Base-by-base conservation (phyloP, 495 filamentous ascomycete species). In the Corynascus novoguineensis region DNA sequence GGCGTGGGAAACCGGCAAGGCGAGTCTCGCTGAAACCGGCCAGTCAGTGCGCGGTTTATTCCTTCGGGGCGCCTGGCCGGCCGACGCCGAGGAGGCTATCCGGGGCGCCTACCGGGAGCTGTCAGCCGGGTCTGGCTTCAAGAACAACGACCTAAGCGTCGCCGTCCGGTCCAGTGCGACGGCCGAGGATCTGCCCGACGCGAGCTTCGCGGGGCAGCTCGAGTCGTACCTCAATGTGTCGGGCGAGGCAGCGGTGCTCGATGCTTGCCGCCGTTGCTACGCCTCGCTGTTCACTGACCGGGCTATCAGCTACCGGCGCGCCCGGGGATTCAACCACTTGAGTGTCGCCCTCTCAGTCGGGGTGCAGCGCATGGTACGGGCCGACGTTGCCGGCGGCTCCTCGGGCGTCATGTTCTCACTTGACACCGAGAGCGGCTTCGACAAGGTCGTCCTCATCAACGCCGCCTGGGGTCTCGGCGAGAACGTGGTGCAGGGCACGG, bases 341-440 rank as follows among this genome's bases (percentile, higher is more conserved):
- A 60, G 55, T 14, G 57, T 73, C 27, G 71, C 69, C 0, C 63
- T 73, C 2, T 71, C 68, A 0, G 64, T 72, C 25, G 71, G 69
- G 1, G 62, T 73, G 19, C 71, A 73, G 60, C 59, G 59, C 9
- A 72, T 73, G 71, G 71, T 73, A 3, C 68, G 68, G n/a, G 68
- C 71, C 17, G 67, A 70, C 40, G 35, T 53, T 24, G 48, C 66
- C 14, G 68, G 65, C n/a, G n/a, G n/a, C n/a, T n/a, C n/a, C 4
- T 66, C 72, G 28, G 69, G 71, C 25, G 65, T 73, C 21, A 71
- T 73, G 68, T 73, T 73, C 55, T 68, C 68, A 44, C 64, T 72
- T 31, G 68, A 73, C 54, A 70, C 69, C 2, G 68, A 72, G 45
- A 69, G 62, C 25, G 69, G 69, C 4, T 72, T 71, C 48, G 64